A percentile compares a stretch with the other conserved stretches of the same genome.
Conservation (phyloP, 768 basidiomycete species). For the Pleurotus tuber-regium region DNA sequence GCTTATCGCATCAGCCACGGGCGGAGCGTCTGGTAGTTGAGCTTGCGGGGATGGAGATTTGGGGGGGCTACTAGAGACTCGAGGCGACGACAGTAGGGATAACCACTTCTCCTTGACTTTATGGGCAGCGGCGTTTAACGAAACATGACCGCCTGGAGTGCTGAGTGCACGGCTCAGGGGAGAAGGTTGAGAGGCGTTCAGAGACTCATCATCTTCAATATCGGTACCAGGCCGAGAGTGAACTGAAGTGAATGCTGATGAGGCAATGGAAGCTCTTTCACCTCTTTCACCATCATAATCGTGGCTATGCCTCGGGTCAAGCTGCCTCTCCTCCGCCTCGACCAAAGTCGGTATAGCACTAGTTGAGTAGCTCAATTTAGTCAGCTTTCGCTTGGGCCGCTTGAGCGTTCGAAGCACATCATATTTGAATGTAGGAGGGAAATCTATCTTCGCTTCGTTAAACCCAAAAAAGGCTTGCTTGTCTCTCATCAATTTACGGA, state of each 20-base stretch:
- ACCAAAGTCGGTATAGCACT: conserved; percentile 22
- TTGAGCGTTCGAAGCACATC: conserved; percentile 67
- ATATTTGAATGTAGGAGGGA: conserved; percentile 94
- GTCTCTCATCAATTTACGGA: conserved; percentile 72
- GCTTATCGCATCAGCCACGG: conserved; percentile 2
- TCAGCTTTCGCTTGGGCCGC: conserved; percentile 35
- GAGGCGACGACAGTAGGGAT: conserved; percentile 34
- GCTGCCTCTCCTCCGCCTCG: conserved; percentile 39
- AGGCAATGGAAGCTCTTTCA: conserved; percentile 49
- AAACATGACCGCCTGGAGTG: conserved; percentile 35
- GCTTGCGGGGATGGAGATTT: neutral
- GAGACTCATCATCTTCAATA: conserved; percentile 39
- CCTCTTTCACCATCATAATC: conserved; percentile 28
- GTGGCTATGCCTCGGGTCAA: conserved; percentile 8
- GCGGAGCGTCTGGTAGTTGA: neutral
- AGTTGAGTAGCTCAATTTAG: conserved; percentile 34
- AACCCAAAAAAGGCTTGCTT: conserved; percentile 75
- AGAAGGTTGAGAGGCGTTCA: conserved; percentile 27
- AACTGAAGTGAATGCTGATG: conserved; percentile 46
- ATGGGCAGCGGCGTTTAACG: conserved; percentile 40
- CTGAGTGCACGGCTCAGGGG: conserved; percentile 17
- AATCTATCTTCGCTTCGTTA: conserved; percentile 73
- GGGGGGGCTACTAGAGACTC: neutral
- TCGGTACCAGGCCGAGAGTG: conserved; percentile 39
- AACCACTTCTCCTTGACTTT: conserved; percentile 59